Evolutionary conservation across 2,329 filamentous ascomycete species (phyloP).

Genomic region (Talaromyces funiculosus): DNA sequence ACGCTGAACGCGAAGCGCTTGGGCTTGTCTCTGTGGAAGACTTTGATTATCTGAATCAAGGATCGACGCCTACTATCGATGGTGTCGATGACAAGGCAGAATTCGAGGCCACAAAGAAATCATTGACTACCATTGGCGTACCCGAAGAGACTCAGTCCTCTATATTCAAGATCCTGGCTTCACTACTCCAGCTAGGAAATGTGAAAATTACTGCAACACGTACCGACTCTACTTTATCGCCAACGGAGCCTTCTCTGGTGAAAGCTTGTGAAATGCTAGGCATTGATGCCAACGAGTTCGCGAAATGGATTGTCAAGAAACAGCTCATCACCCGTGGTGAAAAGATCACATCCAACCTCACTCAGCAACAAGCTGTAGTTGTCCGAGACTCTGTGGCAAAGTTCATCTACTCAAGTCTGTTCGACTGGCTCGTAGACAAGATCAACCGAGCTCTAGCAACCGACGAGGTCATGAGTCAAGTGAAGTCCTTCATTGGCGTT

Average conservation of each 20-base stretch:
- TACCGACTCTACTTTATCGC: conserved; percentile 75
- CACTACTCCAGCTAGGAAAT: conserved; percentile 89
- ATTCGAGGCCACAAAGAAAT: conserved; percentile 80
- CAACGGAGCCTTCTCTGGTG: conserved; percentile 74
- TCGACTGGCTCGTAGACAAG: conserved; percentile 98
- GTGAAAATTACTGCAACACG: conserved; percentile 90
- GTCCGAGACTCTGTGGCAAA: conserved; percentile 97
- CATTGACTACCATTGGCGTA: conserved; percentile 83
- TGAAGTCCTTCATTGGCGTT: conserved; percentile 90
- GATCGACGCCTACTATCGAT: conserved; percentile 82
- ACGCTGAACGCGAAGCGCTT: conserved; percentile 73
- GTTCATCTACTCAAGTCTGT: conserved; percentile 96
- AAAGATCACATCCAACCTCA: conserved; percentile 94
- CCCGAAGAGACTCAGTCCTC: conserved; percentile 65
- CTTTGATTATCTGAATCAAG: conserved; percentile 95
- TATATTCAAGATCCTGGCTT: conserved; percentile 86
- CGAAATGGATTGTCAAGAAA: conserved; percentile 99
- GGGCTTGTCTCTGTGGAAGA: conserved; percentile 76
- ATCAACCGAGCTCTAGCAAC: conserved; percentile 90
- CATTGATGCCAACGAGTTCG: conserved; percentile 78
- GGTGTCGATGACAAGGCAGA: conserved; percentile 94
- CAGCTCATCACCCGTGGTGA: conserved; percentile 93
- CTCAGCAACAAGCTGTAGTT: conserved; percentile 85
- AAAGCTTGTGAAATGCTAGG: conserved; percentile 80
- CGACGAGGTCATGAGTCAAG: conserved; percentile 74